Base-by-base conservation (phyloP, 306 rosid genomes). In the Quercus rubra region DNA sequence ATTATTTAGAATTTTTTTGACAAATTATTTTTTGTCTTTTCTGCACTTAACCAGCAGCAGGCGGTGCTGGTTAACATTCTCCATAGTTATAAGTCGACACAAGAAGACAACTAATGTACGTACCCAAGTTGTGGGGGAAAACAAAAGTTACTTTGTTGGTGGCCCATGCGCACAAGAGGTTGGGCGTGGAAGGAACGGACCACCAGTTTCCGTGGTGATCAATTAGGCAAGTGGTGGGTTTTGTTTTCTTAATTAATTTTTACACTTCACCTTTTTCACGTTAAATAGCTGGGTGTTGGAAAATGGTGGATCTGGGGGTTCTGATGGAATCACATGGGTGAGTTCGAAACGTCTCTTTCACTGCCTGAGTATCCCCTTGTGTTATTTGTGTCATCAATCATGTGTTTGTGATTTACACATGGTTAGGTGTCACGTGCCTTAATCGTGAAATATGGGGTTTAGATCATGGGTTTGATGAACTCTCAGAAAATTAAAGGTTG, bases 361-460 rank as follows among this genome's bases (percentile, higher is more conserved):
- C 19, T 25, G 54, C 54, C 54, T 49, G 12, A 5, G 17, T 11
- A 49, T 12, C 46, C 46, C 46, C 46, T 11, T 41, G 46, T 41
- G 46, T 41, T 7, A 41, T 41, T 41, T 57, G 63, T 19, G 63
- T 58, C 17, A 58, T 58, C 14, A 31, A 28, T 28, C 74, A 43
- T 70, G 76, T 71, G 81, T 18, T 66, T 28, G 46, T 35, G 55
- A 78, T 12, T 57, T 77, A 62, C n/a, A 28, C 33, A 20, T 5
- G 14, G 76, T 62, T 85, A 66, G 61, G 57, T 76, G 54, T 86
- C 93, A 89, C 91, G 93, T 92, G 95, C 84, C 83, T 5, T 56
- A 78, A 57, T 85, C 95, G 83, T 80, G 82, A 87, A 92, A 83
- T 84, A 77, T 83, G 86, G 86, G 85, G 27, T 52, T 83, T 46